Base-by-base conservation (phyloP, 1,139 yeast species). In the Yamadazyma atmosphaerica region DNA sequence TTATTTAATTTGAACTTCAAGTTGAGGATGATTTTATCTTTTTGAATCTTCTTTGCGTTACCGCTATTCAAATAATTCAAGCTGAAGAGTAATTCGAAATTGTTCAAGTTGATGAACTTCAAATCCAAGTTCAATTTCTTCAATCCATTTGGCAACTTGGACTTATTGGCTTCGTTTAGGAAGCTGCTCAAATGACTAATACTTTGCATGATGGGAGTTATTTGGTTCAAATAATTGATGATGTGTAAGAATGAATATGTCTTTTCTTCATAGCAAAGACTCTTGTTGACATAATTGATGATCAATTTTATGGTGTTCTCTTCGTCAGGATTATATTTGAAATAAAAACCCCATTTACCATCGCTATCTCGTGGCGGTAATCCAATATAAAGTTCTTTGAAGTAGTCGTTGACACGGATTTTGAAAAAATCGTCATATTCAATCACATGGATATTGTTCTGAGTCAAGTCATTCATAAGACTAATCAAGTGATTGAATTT, bases 11-110 rank as follows among this genome's bases (percentile, higher is more conserved):
- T 64, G 46, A 69, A 65, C 16, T 57, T 54, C 37, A 70, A 43
- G 23, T 56, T 55, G 5, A 72, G 49, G 10, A 55, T 43, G 18
- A 72, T 61, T 36, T 63, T 65, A 41, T 71, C 75, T 40, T 61
- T 68, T 36, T 56, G 50, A 14, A 69, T 53, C 49, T 65, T 68
- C 44, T 68, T 69, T 3, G 62, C 44, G 12, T 60, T 46, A 16
- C 47, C 46, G 12, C 61, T 52, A 34, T 55, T 55, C 4, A 49
- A 46, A 36, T 61, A 58, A 43, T 65, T 68, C 35, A 70, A 42
- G 36, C 56, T 54, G 44, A 60, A 70, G 7, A 68, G 52, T 19
- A 62, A 59, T 43, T 67, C 72, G 15, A 69, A 48, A 30, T 50
- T 50, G 41, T 68, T 64, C 36, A 72, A 54, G 29, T 61, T 58